Base-by-base conservation (phyloP, 192 early-diverging fungal species). In the Coemansia sp. region DNA sequence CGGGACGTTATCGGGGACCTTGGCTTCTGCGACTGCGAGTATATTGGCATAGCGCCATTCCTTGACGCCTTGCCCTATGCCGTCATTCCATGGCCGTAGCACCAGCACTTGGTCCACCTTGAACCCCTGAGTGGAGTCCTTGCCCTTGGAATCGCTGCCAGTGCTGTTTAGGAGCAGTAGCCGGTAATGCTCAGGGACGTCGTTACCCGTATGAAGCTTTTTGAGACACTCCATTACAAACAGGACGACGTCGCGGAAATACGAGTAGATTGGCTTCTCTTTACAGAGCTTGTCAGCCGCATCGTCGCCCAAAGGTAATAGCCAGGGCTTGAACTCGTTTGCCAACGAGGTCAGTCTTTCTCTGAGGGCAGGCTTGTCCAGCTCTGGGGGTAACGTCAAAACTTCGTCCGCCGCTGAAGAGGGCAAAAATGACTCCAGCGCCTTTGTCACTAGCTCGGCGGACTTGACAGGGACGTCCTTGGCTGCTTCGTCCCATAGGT, bases 91-190 rank as follows among this genome's bases (percentile, higher is more conserved):
- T 21, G 55, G 55, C 55, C 30, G 55, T 32, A 58, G 55, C 13
- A 58, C 55, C 55, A 58, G 55, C 21, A 58, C 30, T 33, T 58
- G 55, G 55, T 58, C 55, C 55, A 58, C 55, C 55, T 58, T 58
- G 30, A 58, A 35, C 32, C 32, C 55, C 55, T 58, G 55, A 9
- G 55, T 58, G 32, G 55, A 58, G 32, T 58, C 55, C 55, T 58
- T 58, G 16, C 28, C 30, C 55, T 28, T 58, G 13, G 55, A 58
- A n/a, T 58, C 55, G 32, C 55, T 6, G 55, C 55, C 55, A 5
- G 26, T 58, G 11, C 30, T 14, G 55, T 58, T 33, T 58, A 17
- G 55, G 7, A 58, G 55, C 3, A 58, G 32, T 28, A 58, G 3
- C 3, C 55, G 55, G 16, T 58, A 58, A 30, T 58, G 33, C 32